Evolutionary conservation across 1,284 basidiomycete species (phyloP).

Genomic region (Quambalaria eucalypti): DNA sequence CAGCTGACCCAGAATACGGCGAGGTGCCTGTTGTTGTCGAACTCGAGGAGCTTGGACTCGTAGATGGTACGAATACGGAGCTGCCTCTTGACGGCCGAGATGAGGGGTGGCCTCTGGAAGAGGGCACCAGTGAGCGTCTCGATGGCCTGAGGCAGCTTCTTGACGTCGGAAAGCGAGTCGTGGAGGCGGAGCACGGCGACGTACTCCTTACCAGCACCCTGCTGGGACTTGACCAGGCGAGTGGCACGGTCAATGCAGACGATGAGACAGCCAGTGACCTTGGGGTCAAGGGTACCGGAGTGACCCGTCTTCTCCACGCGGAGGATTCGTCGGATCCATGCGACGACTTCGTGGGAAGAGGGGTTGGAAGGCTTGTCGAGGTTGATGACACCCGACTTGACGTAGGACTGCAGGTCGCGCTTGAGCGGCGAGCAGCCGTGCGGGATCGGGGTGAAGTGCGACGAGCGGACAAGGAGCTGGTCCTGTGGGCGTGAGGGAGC

Average conservation of each 20-base stretch:
- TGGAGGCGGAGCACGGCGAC: conserved; percentile 92
- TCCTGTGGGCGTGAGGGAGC: conserved; percentile 1
- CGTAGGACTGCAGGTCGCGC: conserved; percentile 78
- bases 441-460: conserved; percentile 97
- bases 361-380: conserved; percentile 99
- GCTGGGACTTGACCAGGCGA: conserved; percentile 95
- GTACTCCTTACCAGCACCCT: conserved; percentile 97
- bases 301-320: conserved; percentile 97
- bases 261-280: conserved; percentile 96
- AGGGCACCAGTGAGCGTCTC: conserved; percentile 96
- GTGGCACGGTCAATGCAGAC: conserved; percentile 99
- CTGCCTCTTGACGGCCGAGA: conserved; percentile 98
- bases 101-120: conserved; percentile 96
- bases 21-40: conserved; percentile 93
- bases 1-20: conserved; percentile 98
- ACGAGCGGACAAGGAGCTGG: conserved; percentile 71
- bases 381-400: conserved; percentile 98
- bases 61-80: conserved; percentile 95
- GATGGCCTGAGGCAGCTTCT: conserved; percentile 80
- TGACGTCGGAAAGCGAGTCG: conserved; percentile 67
- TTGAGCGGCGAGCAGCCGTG: conserved; percentile 81
- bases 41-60: conserved; percentile 90
- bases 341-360: conserved; percentile 99
- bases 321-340: conserved; percentile 91
- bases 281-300: conserved; percentile 94